Evolutionary conservation across 306 rosid genomes (phyloP), one percentile per base, ranked within the genome.

Genomic region (Parietaria judaica): DNA sequence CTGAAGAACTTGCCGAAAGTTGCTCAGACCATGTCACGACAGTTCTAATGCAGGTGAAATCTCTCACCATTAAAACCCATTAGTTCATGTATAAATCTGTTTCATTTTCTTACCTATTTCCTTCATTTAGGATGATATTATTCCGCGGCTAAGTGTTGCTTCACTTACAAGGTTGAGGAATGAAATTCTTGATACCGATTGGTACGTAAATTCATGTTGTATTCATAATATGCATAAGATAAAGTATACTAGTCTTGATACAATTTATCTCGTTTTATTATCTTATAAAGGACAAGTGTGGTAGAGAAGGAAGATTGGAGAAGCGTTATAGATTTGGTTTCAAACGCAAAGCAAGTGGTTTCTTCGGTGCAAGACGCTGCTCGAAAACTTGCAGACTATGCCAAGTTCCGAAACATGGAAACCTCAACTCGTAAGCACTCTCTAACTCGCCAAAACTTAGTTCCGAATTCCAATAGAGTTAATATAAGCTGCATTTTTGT

Each of bases 121-220:
- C 39, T 56, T n/a, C 36, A 34, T 70, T 69, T 87, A 92, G 97
- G 99, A 88, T 76, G 99, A 84, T 71, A 68, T 92, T 66, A 66
- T 92, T 70, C 97, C 99, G 41, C 79, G 94, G 66, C 60, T 92
- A 64, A 82, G 97, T 69, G 70, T 61, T 50, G 94, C 90, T 72
- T 86, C 99, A 70, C 72, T 92, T 39, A 73, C 80, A 74, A 82
- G 90, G 83, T 79, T 92, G 67, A 86, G 99, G 74, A 84, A 78
- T 70, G 99, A 92, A 82, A 86, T 92, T 80, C 83, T 92, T 72
- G 87, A 86, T 74, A 92, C 99, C 10, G 95, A 92, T 81, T 92
- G 99, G 95, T 92, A 61, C 86, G 85, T 72, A 64, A 56, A 56
- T 54, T 45, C 68, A 69, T 47, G n/a, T 60, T 39, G 45, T 60